Conservation (phyloP, 257 asterid species). For the Knoxia roxburghii region DNA sequence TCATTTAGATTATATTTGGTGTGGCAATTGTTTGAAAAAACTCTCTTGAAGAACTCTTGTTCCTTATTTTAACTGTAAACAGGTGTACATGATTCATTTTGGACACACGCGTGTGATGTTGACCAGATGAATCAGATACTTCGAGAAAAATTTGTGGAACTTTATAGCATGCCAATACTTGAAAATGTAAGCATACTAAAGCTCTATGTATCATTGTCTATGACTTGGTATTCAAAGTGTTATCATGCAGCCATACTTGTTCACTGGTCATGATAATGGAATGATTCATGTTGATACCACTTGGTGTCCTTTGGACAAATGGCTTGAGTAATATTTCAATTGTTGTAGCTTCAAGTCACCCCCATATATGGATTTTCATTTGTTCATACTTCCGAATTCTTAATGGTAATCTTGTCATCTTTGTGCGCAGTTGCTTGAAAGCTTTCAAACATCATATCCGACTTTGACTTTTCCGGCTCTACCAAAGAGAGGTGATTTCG, state of each 20-base stretch:
- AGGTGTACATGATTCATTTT: conserved; percentile 97
- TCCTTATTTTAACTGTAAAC: conserved; percentile 9
- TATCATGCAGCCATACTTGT: neutral
- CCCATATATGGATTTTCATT: too few species aligned
- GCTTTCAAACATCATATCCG: conserved; percentile 71
- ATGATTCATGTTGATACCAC: neutral
- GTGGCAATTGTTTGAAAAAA: neutral
- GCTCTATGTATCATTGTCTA: too few species aligned
- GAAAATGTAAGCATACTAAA: conserved; percentile 64
- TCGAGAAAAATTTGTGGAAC: conserved; percentile 80
- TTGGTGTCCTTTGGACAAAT: neutral
- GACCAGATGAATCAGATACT: conserved; percentile 82
- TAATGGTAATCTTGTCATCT: neutral
- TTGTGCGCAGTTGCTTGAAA: conserved; percentile 55
- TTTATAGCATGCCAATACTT: conserved; percentile 71
- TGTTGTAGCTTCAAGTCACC: too few species aligned
- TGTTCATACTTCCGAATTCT: neutral
- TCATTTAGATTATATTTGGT: neutral
- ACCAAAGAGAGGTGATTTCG: conserved; percentile 69
- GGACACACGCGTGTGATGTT: conserved; percentile 95
- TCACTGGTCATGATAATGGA: neutral
- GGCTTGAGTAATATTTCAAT: neutral
- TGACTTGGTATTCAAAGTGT: neutral
- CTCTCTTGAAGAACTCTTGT: neutral
- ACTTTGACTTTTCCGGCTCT: conserved; percentile 60